Evolutionary conservation across 2,329 filamentous ascomycete genomes (phyloP).

Genomic region (Aspergillus sp.): DNA sequence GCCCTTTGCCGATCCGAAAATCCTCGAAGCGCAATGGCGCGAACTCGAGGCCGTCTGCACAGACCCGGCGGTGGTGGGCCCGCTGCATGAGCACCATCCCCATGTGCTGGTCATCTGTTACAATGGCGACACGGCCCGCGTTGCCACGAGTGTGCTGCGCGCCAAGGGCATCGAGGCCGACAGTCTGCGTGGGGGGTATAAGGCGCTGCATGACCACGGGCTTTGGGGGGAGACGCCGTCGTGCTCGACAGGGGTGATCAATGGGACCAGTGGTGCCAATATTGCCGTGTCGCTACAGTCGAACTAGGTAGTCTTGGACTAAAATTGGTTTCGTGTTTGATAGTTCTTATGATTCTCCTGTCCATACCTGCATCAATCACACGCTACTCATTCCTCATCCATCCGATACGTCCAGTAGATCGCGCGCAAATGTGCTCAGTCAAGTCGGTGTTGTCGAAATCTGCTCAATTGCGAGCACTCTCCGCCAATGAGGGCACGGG

Average conservation of each 20-base stretch:
- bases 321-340: too few species aligned
- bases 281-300: slow-evolving; percentile 6
- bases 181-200: slow-evolving; percentile 46
- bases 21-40: slow-evolving; percentile 49
- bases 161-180: slow-evolving; percentile 51
- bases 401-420: not conserved
- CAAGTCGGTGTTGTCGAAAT: slow-evolving; percentile 12
- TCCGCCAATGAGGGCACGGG: slow-evolving; percentile 12
- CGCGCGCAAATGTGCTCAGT: slow-evolving; percentile 22
- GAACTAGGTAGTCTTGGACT: too few species aligned
- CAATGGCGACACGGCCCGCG: slow-evolving; percentile 54
- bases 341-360: not conserved
- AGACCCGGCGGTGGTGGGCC: slow-evolving; percentile 15
- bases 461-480: slow-evolving; percentile 28
- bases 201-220: slow-evolving; percentile 25
- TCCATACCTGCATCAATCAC: too few species aligned
- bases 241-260: slow-evolving; percentile 3
- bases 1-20: slow-evolving; percentile 48
- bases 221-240: slow-evolving; percentile 21
- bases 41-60: slow-evolving; percentile 48
- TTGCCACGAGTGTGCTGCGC: slow-evolving; percentile 55
- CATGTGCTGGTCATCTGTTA: slow-evolving; percentile 53
- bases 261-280: not conserved
- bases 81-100: slow-evolving; percentile 27
- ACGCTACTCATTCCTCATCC: too few species aligned